Percentiles rank a stretch among this genome's conserved stretches.
Conservation (phyloP, 208 protist genomes). For the Trypanosoma theileri region DNA sequence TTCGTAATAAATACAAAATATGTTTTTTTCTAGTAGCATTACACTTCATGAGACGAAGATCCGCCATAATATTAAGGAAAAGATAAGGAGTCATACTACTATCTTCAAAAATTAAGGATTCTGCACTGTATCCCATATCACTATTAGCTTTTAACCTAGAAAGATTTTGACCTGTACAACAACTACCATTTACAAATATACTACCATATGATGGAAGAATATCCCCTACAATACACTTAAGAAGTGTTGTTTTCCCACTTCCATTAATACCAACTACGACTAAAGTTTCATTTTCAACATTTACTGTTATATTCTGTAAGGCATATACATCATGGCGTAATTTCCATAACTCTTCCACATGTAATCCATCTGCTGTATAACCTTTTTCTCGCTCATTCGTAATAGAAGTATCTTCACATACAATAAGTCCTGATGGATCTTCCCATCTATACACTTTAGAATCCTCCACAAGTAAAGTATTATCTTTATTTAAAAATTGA, state of each 20-base stretch:
- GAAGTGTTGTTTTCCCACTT: slow-evolving; percentile 28
- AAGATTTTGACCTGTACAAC: background rate
- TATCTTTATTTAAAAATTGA: background rate
- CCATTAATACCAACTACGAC: slow-evolving; percentile 28
- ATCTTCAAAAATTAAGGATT: slow-evolving; percentile 11
- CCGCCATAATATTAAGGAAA: slow-evolving; percentile 28
- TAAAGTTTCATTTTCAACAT: slow-evolving; percentile 22
- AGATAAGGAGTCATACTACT: slow-evolving; percentile 19
- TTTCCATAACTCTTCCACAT: slow-evolving; percentile 16
- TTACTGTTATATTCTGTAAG: slow-evolving; percentile 29
- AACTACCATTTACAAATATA: slow-evolving; percentile 16
- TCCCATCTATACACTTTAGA: slow-evolving; percentile 2
- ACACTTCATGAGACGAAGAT: slow-evolving; percentile 1
- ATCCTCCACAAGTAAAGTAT: background rate
- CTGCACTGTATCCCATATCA: slow-evolving; percentile 17
- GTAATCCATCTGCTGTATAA: slow-evolving; percentile 7
- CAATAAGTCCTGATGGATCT: slow-evolving; percentile 9
- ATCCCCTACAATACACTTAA: slow-evolving; percentile 17
- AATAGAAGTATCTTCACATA: slow-evolving; percentile 19
- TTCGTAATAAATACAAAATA: slow-evolving; percentile 17
- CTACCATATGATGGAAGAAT: slow-evolving; percentile 14
- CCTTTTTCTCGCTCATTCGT: slow-evolving; percentile 11
- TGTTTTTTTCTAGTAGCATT: slow-evolving; percentile 6
- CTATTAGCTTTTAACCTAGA: slow-evolving; percentile 6
- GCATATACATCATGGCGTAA: slow-evolving; percentile 17